Conservation (phyloP, 2,329 filamentous ascomycete species). For the Fusarium xyrophilum region DNA sequence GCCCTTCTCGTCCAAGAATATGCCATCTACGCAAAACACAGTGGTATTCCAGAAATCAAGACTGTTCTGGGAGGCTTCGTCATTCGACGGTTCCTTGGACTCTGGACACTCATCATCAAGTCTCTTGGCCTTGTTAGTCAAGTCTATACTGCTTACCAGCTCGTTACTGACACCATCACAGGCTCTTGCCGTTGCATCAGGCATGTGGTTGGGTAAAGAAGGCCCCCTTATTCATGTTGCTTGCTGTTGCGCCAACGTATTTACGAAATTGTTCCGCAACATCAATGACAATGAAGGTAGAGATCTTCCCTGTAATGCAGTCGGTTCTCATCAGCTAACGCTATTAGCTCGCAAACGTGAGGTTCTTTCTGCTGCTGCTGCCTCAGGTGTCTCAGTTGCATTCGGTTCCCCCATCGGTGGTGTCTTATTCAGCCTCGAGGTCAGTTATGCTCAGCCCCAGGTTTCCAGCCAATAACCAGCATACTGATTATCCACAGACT, state of each 20-base stretch:
- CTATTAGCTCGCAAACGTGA: slow-evolving; percentile 84
- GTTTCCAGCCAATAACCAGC: neutral
- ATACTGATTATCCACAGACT: slow-evolving; percentile 44
- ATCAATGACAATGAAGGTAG: slow-evolving; percentile 87
- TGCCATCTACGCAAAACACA: slow-evolving; percentile 88
- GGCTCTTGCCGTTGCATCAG: slow-evolving; percentile 90
- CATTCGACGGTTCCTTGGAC: slow-evolving; percentile 83
- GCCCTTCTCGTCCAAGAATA: slow-evolving; percentile 83
- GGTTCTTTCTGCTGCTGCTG: slow-evolving; percentile 88
- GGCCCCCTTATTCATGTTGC: slow-evolving; percentile 94
- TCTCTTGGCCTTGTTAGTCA: slow-evolving; percentile 78
- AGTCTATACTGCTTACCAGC: neutral
- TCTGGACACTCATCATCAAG: slow-evolving; percentile 89
- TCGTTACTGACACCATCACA: slow-evolving; percentile 49
- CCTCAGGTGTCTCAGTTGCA: slow-evolving; percentile 90
- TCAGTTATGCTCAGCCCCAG: slow-evolving; percentile 41
- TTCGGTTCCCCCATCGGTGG: slow-evolving; percentile 95
- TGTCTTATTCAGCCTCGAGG: slow-evolving; percentile 93
- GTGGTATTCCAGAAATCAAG: slow-evolving; percentile 97
- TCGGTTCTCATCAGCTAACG: neutral
- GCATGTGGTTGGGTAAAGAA: slow-evolving; percentile 97
- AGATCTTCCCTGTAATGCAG: neutral
- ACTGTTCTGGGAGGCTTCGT: slow-evolving; percentile 93
- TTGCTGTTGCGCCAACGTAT: slow-evolving; percentile 92
- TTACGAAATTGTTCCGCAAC: slow-evolving; percentile 83